Percentiles rank a stretch among this genome's conserved stretches.
Evolutionary conservation across 495 filamentous ascomycete species (phyloP).

Genomic region (Neurospora africana): DNA sequence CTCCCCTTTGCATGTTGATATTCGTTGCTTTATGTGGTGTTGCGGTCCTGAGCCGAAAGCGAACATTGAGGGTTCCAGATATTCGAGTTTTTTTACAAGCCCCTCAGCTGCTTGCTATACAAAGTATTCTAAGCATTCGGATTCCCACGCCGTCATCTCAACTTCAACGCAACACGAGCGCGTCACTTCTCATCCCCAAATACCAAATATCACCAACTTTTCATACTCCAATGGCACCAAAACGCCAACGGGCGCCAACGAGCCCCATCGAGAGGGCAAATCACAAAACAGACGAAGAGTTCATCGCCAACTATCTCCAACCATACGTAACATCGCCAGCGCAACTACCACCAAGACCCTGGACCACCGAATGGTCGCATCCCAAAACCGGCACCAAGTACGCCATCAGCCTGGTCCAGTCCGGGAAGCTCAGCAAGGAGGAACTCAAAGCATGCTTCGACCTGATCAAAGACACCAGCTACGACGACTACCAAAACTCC

Average conservation of each 20-base stretch:
- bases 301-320: slow-evolving; percentile 34
- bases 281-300: slow-evolving; percentile 32
- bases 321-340: slow-evolving; percentile 3
- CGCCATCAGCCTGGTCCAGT: slow-evolving; percentile 35
- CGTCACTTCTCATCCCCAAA: background rate
- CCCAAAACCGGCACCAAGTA: slow-evolving; percentile 28
- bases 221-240: slow-evolving; percentile 13
- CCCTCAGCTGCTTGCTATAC: background rate
- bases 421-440: slow-evolving; percentile 32
- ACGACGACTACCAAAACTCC: slow-evolving; percentile 53
- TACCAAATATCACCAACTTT: background rate
- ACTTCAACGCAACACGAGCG: background rate
- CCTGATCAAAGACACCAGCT: slow-evolving; percentile 62
- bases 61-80: background rate
- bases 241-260: slow-evolving; percentile 23
- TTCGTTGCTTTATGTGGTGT: background rate
- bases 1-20: background rate
- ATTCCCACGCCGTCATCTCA: background rate
- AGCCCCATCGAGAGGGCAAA: slow-evolving; percentile 35
- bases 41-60: background rate
- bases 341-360: slow-evolving; percentile 18
- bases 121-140: background rate
- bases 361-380: slow-evolving; percentile 34
- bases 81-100: background rate
- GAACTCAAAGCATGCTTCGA: slow-evolving; percentile 59